Conservation (phyloP, 106 monocot genomes). For the Alisma plantagoaquatica region DNA sequence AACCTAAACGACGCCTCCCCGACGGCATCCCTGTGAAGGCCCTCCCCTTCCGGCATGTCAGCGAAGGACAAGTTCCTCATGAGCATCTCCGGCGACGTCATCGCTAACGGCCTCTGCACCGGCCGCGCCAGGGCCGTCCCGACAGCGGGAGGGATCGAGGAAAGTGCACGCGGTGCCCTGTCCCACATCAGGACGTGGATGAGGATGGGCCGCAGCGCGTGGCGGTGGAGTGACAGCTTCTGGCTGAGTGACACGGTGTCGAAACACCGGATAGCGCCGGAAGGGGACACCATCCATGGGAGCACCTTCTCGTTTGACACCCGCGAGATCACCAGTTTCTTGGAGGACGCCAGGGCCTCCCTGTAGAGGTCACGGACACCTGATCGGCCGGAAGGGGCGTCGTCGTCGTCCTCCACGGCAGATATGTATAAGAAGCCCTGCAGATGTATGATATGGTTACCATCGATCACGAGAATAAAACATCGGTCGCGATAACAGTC, state of each 20-base stretch:
- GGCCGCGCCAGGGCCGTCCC: not conserved
- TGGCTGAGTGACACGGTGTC: constrained; percentile 28
- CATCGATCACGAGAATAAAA: too few species aligned
- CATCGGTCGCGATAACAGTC: too few species aligned
- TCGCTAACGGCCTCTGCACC: not conserved
- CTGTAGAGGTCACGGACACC: constrained; percentile 16
- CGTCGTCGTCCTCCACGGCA: constrained; percentile 34
- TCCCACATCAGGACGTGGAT: constrained; percentile 26
- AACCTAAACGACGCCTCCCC: constrained; percentile 15
- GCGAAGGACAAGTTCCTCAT: constrained; percentile 5
- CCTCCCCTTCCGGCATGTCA: not conserved
- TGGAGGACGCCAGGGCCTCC: constrained; percentile 6
- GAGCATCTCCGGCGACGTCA: not conserved
- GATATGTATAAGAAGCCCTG: constrained; percentile 83
- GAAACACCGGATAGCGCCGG: constrained; percentile 25
- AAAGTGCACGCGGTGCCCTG: constrained; percentile 1
- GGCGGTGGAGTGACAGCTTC: constrained; percentile 25
- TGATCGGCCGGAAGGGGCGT: constrained; percentile 11
- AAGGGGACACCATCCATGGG: constrained; percentile 20
- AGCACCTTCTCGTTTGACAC: constrained; percentile 26
- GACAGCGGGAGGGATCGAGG: not conserved
- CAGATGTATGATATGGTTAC: too few species aligned
- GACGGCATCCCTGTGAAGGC: constrained; percentile 1
- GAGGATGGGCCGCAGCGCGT: constrained; percentile 18
- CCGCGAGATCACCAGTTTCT: constrained; percentile 19